phyloP scores from a whole-genome alignment of 2,329 filamentous ascomycete genomes.

The Fusarium continuum region DNA sequence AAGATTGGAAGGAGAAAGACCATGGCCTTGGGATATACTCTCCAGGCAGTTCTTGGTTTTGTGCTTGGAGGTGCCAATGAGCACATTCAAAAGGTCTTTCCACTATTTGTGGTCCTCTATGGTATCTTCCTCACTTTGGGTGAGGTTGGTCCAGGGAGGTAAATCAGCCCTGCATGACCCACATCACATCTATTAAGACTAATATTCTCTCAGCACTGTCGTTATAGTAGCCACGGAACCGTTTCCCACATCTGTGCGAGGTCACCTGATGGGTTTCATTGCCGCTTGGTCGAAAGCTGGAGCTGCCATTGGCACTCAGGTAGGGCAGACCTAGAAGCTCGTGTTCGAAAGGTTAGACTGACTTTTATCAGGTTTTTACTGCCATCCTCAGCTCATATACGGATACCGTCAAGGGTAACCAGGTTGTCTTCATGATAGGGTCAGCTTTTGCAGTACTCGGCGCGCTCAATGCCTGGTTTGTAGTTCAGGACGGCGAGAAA shows the following conservation, averaged over 20 bases:
- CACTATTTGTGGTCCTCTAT: neutral
- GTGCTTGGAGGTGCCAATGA: neutral
- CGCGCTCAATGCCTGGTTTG: neutral
- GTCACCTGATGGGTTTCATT: neutral
- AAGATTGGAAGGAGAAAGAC: neutral
- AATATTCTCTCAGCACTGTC: neutral
- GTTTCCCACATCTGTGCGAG: slow-evolving; percentile 8
- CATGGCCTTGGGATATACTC: neutral
- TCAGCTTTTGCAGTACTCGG: slow-evolving; percentile 1
- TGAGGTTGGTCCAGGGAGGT: slow-evolving; percentile 3
- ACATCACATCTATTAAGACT: fast-evolving
- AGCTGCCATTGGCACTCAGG: slow-evolving; percentile 5
- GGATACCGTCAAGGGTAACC: neutral
- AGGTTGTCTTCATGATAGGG: neutral
- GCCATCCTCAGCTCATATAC: slow-evolving; percentile 1
- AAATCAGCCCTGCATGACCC: too few relatives aligned
- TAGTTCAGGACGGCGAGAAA: neutral
- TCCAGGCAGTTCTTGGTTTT: neutral
- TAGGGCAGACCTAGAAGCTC: fast-evolving
- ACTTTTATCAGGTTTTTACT: neutral
- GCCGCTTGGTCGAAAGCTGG: slow-evolving; percentile 7
- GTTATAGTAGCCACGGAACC: slow-evolving; percentile 1
- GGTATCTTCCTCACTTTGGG: slow-evolving; percentile 1
- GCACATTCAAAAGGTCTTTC: neutral
- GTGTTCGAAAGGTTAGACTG: neutral